phyloP scores from a whole-genome alignment of 441 rosid genomes.

The Syzygium malaccense region DNA sequence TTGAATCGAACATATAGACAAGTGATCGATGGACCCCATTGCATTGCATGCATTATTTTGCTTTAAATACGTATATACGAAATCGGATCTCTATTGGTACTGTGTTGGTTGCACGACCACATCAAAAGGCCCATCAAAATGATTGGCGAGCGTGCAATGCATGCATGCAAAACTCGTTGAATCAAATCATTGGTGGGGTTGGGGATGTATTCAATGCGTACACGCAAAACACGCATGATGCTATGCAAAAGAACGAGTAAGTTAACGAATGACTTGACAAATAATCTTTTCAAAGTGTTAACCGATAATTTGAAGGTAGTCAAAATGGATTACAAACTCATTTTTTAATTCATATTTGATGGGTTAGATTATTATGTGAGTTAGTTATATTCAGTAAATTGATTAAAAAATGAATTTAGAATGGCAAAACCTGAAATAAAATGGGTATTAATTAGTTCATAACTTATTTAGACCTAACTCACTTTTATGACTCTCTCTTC shows the following conservation, averaged over 20 bases:
- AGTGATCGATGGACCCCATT: rapidly evolving
- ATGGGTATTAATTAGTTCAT: too few species aligned
- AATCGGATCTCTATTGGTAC: background rate
- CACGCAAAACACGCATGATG: background rate
- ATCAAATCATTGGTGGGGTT: background rate
- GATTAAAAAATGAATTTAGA: too few species aligned
- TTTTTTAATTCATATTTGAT: too few species aligned
- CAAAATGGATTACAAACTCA: too few species aligned
- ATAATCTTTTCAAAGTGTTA: rapidly evolving
- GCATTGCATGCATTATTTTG: background rate
- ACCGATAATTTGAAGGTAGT: background rate
- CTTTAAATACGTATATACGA: background rate
- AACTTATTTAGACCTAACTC: too few species aligned
- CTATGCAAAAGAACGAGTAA: background rate
- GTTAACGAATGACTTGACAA: rapidly evolving
- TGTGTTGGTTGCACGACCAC: background rate
- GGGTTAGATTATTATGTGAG: too few species aligned
- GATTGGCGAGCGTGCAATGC: background rate
- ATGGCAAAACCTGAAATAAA: too few species aligned
- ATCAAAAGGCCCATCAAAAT: background rate
- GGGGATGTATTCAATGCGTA: background rate
- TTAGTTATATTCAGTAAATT: too few species aligned
- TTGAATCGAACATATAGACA: background rate
- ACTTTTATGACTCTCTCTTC: too few species aligned
- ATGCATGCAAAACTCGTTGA: background rate